phyloP scores from a whole-genome alignment of 768 basidiomycete species.

The Hygrophoropsis aurantiaca region DNA sequence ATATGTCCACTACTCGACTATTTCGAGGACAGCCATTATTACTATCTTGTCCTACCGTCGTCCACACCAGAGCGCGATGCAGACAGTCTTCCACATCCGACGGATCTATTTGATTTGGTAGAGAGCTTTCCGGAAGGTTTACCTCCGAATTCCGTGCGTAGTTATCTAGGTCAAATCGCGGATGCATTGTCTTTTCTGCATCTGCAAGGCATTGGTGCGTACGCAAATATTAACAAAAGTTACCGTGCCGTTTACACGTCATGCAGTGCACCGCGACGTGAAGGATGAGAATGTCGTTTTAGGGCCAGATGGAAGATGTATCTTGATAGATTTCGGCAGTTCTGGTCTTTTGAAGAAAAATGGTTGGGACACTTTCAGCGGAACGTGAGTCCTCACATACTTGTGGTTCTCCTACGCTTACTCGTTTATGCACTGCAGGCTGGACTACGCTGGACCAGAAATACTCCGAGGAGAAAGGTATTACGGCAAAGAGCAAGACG shows the following conservation, averaged over 20 bases:
- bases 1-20: conserved; percentile 94
- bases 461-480: conserved; percentile 94
- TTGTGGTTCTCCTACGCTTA: conserved; percentile 12
- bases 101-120: conserved; percentile 94
- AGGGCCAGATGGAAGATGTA: conserved; percentile 76
- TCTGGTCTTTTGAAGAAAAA: conserved; percentile 80
- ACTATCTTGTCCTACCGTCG: conserved; percentile 89
- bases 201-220: conserved; percentile 83
- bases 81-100: conserved; percentile 55
- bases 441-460: conserved; percentile 96
- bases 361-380: conserved; percentile 91
- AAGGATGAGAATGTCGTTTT: conserved; percentile 97
- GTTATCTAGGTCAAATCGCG: conserved; percentile 90
- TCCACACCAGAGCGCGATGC: conserved; percentile 59
- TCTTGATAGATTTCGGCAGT: conserved; percentile 97
- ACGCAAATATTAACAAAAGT: conserved; percentile 1
- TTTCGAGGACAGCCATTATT: conserved; percentile 95
- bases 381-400: conserved; percentile 64
- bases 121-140: conserved; percentile 87
- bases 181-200: conserved; percentile 91
- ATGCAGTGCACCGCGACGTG: conserved; percentile 88
- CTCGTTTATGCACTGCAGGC: conserved; percentile 37
- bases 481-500: conserved; percentile 94
- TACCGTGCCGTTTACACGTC: conserved; percentile 11
- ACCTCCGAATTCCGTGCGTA: conserved; percentile 68